phyloP scores from a whole-genome alignment of 306 rosid species.

The Begonia masoniana region DNA sequence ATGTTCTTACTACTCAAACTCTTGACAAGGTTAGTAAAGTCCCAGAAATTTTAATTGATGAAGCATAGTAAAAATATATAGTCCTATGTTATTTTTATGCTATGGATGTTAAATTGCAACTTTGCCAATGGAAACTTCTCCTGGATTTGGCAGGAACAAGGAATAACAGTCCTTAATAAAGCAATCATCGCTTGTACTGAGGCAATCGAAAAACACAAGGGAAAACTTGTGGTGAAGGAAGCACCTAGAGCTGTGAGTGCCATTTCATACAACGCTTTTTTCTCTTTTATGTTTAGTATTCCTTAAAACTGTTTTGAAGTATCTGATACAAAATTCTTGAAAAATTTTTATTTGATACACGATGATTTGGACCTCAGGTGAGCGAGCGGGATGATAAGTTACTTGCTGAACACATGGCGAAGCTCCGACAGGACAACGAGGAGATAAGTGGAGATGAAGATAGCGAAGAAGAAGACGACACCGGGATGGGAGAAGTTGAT shows the following conservation, averaged over 20 bases:
- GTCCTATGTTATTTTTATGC: background rate
- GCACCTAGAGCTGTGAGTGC: constrained; percentile 88
- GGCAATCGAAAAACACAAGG: constrained; percentile 75
- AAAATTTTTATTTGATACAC: no score
- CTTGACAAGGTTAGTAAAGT: constrained; percentile 74
- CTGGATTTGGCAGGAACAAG: constrained; percentile 61
- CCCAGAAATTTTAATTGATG: background rate
- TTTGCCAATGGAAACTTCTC: constrained; percentile 5
- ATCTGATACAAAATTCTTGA: no score
- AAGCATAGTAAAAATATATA: background rate
- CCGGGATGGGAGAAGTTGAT: constrained; percentile 89
- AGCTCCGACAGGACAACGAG: constrained; percentile 69
- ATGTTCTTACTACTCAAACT: constrained; percentile 93
- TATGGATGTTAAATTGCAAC: background rate
- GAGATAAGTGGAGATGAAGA: constrained; percentile 71
- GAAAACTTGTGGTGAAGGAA: constrained; percentile 80
- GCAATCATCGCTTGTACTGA: constrained; percentile 67
- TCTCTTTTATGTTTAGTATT: background rate
- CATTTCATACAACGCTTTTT: background rate
- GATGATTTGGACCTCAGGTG: constrained; percentile 39
- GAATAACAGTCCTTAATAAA: constrained; percentile 56
- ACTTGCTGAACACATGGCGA: constrained; percentile 73
- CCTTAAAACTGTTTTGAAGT: no score
- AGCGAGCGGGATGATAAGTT: constrained; percentile 82
- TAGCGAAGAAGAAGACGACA: constrained; percentile 95